These are phyloP conservation scores for Chytriomyces sp. DNA, from an alignment of 192 early-diverging fungal species.

Conservation along the genomic window DNA sequence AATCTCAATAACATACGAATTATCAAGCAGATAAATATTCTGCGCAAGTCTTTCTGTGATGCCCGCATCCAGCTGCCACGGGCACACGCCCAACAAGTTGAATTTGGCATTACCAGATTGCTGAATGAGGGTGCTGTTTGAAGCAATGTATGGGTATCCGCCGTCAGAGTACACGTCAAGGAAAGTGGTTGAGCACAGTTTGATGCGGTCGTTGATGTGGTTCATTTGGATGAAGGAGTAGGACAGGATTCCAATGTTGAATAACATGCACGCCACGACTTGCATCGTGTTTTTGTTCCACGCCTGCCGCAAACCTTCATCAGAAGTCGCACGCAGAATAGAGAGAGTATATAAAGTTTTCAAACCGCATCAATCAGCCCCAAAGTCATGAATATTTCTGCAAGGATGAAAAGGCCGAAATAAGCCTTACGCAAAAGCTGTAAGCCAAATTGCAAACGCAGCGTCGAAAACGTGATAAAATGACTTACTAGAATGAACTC, in stretches of 20 bases:
- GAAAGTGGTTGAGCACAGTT: background rate
- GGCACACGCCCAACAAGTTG: slow-evolving; percentile 15
- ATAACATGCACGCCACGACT: slow-evolving; percentile 28
- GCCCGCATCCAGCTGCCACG: slow-evolving; percentile 4
- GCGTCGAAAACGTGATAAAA: background rate
- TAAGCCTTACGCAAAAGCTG: background rate
- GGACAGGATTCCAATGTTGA: slow-evolving; percentile 28
- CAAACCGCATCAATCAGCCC: slow-evolving; percentile 23
- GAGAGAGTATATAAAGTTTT: background rate
- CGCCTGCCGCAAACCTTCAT: background rate
- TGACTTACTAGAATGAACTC: slow-evolving; percentile 28
- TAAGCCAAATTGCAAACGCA: background rate
- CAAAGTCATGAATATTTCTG: slow-evolving; percentile 21
- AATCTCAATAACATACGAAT: slow-evolving; percentile 3
- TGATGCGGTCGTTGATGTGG: background rate
- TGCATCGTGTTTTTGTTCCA: slow-evolving; percentile 43
- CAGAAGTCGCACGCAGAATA: background rate
- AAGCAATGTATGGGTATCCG: background rate
- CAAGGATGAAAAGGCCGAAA: slow-evolving; percentile 12
- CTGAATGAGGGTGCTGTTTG: background rate
- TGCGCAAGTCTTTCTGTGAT: background rate
- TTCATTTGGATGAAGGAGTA: slow-evolving; percentile 38
- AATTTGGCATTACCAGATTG: background rate
- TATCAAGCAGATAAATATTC: slow-evolving; percentile 5
- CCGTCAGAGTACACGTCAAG: slow-evolving; percentile 9